Base-by-base conservation (phyloP, 257 asterid genomes). In the Agastache rugosa region DNA sequence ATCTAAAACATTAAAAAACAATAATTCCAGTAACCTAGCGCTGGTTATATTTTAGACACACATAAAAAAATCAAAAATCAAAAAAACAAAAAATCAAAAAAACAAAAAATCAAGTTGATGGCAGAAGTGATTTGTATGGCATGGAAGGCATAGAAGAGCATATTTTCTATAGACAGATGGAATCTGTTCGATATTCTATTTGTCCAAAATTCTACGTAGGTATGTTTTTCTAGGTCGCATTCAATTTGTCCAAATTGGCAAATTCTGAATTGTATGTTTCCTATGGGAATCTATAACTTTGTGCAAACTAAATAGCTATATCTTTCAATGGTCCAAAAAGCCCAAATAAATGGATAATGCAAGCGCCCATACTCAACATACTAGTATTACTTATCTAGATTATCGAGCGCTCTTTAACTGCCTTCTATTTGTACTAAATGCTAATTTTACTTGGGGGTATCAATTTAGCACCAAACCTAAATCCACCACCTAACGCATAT, bases 301-400 rank as follows among this genome's bases (percentile, higher is more conserved):
- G 59, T 47, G 25, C 56, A 7, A 50, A 31, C 44, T 20, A 19
- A 9, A 45, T 29, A 29, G 35, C 47, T 45, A 61, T 12, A n/a
- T 42, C 34, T 35, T 53, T 45, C 10, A 15, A 29, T 60, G 74
- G 74, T 69, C 63, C 74, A 69, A 19, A 69, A 37, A 69, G 29
- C 61, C 31, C 61, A 54, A 10, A 20, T 54, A 20, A 22, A 54
- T 51, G 58, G 58, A 51, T 59, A 4, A 50, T 68, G 20, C 20
- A 9, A 69, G 7, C 34, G 2, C 44, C 41, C 35, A 11, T 70
- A 7, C 15, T 29, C 31, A 31, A 31, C 19, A 14, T 19, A n/a
- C n/a, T n/a, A n/a, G n/a, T 17, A 51, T 0, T 19, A 51, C 0
- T 19, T 39, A 31, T 29, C 10, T n/a, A 15, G 41, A 27, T 60